These are phyloP conservation scores for Chalciporus chontae DNA, from an alignment of 768 basidiomycete species.

Conservation along the genomic window DNA sequence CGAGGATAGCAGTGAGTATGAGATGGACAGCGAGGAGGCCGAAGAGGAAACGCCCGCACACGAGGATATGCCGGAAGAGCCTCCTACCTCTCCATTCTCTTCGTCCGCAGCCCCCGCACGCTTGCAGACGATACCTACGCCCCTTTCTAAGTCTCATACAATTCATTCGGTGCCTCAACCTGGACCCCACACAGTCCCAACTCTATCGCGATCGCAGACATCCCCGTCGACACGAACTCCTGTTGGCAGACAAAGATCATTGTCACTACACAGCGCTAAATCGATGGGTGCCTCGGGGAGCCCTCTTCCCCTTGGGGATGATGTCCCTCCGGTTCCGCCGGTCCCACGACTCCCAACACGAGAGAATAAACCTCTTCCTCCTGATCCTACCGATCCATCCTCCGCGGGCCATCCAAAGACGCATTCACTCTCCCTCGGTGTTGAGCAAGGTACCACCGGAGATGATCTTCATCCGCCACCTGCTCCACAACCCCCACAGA, in stretches of 20 bases:
- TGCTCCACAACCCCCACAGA: slow-evolving; percentile 18
- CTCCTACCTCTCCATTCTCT: background rate
- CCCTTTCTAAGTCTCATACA: slow-evolving; percentile 1
- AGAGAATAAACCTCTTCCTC: slow-evolving; percentile 43
- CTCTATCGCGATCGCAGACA: slow-evolving; percentile 5
- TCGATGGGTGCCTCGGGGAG: slow-evolving; percentile 38
- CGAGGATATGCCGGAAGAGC: slow-evolving; percentile 9
- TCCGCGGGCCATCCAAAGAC: slow-evolving; percentile 12
- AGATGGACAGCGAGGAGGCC: slow-evolving; percentile 15
- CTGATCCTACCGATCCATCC: slow-evolving; percentile 21
- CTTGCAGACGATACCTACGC: background rate
- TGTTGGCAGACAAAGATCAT: slow-evolving; percentile 28
- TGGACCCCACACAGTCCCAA: background rate
- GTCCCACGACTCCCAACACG: slow-evolving; percentile 36
- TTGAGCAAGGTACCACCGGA: background rate
- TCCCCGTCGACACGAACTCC: slow-evolving; percentile 2
- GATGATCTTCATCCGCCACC: slow-evolving; percentile 2
- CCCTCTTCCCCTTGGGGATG: slow-evolving; percentile 28
- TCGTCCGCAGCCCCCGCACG: background rate
- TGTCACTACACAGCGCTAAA: slow-evolving; percentile 45
- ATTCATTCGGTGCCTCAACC: background rate
- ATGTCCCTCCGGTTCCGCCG: slow-evolving; percentile 42
- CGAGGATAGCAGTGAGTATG: slow-evolving; percentile 42
- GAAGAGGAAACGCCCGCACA: slow-evolving; percentile 5
- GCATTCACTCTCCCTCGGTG: slow-evolving; percentile 9